Conservation (phyloP, 306 rosid species). For the Argentina anserina region DNA sequence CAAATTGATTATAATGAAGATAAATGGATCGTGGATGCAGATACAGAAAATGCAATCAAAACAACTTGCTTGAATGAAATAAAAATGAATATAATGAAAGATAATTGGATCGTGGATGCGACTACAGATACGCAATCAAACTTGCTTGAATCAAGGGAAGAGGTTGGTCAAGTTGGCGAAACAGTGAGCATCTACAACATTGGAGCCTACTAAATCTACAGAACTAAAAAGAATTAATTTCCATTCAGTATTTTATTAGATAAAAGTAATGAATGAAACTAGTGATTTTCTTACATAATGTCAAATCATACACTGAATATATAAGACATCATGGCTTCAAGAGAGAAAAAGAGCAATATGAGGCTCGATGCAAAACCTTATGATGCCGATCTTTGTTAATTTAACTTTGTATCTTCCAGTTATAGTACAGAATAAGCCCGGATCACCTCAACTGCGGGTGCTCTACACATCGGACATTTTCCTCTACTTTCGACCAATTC, state of each 20-base stretch:
- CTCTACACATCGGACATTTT: constrained; percentile 96
- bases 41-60: no score
- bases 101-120: no score
- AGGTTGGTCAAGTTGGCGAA: neutral
- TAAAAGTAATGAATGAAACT: constrained; percentile 20
- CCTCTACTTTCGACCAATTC: constrained; percentile 57
- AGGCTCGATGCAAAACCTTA: constrained; percentile 21
- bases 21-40: no score
- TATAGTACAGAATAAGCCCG: constrained; percentile 73
- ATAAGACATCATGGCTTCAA: constrained; percentile 1
- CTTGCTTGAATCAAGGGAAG: neutral
- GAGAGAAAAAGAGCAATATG: constrained; percentile 4
- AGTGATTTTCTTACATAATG: neutral
- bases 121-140: neutral
- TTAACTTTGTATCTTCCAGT: constrained; percentile 3
- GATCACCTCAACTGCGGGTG: constrained; percentile 85
- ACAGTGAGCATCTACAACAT: no score
- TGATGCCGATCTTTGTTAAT: constrained; percentile 18
- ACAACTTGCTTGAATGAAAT: no score
- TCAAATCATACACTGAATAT: constrained; percentile 11
- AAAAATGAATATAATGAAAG: no score
- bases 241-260: constrained; percentile 21
- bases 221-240: neutral
- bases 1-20: no score
- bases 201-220: neutral